Base-by-base conservation (phyloP, 2,329 filamentous ascomycete species). In the Pseudodiploospora longispora region DNA sequence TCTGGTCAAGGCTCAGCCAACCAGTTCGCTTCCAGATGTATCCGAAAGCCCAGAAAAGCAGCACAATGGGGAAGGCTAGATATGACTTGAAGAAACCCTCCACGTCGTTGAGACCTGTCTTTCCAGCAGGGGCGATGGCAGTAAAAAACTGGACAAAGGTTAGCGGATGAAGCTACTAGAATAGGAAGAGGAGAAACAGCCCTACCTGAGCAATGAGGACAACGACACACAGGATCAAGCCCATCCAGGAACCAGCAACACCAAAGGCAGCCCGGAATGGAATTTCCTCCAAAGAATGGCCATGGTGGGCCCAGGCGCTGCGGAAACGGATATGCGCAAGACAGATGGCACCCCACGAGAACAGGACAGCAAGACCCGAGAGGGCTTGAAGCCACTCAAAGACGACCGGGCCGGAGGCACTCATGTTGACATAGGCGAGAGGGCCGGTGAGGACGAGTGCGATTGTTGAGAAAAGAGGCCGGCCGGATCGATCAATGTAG, bases 251-350 rank as follows among this genome's bases (percentile, higher is more conserved):
- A 19, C 83, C 83, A 2, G 59, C 66, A 6, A 83, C 67, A 44
- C 83, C 83, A 38, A 75, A 71, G 40, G 72, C 64, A 12, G 80
- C 77, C 34, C 64, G 63, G 67, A 82, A 87, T 1, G 82, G 77
- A 4, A 87, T 73, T 55, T 82, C 78, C n/a, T 83, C 77, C 4
- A 82, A 59, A 2, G 67, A 71, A 53, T 75, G 78, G 27, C 79
- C 79, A 44, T 82, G 71, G 10, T 62, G 56, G 27, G 58, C 60
- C 80, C 80, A 84, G 0, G 78, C 81, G 4, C 56, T 50, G 33
- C 81, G 78, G 72, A 83, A 84, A n/a, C 80, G 79, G 52, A 84
- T 81, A 55, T 84, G 80, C 1, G 76, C 73, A 12, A 80, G 59
- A 58, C 78, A 82, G 53, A 85, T 82, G 38, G 74, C 78, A 27